phyloP scores from a whole-genome alignment of 495 filamentous ascomycete genomes.

The Aspergillus funiculosus region DNA sequence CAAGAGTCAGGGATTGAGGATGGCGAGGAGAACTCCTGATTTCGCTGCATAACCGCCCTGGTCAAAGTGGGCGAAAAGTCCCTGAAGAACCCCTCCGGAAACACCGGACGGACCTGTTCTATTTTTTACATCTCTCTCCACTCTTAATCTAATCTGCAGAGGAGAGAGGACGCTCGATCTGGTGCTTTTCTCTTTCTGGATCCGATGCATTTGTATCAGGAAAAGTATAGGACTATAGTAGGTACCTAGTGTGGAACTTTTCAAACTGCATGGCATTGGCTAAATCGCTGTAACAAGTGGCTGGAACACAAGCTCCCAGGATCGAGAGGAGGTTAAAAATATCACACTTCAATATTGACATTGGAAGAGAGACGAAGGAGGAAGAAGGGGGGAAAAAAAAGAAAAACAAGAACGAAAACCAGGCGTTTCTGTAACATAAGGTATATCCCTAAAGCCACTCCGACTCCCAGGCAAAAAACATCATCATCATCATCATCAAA shows the following conservation, averaged over 20 bases:
- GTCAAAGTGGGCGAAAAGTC: no score
- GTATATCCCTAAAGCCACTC: slow-evolving; percentile 19
- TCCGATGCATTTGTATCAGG: no score
- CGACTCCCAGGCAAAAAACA: slow-evolving; percentile 9
- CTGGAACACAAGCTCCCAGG: not conserved
- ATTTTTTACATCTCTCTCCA: no score
- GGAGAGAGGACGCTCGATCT: no score
- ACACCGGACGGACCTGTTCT: no score
- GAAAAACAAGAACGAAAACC: slow-evolving; percentile 2
- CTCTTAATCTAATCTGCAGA: no score
- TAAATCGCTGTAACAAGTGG: no score
- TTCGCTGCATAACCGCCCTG: slow-evolving; percentile 4
- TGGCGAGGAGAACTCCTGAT: no score
- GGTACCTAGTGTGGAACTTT: slow-evolving; percentile 1
- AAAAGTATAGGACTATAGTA: no score
- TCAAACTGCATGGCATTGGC: not conserved
- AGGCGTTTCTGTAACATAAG: slow-evolving; percentile 9
- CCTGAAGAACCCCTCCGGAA: slow-evolving; percentile 1
- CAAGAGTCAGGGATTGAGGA: no score
- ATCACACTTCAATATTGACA: not conserved
- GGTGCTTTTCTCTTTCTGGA: no score
- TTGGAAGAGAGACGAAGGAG: not conserved
- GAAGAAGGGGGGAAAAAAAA: slow-evolving; percentile 1
- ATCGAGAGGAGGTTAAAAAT: not conserved
- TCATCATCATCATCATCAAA: slow-evolving; percentile 13